phyloP scores from a whole-genome alignment of 306 rosid genomes.

The Prunus mongolica region DNA sequence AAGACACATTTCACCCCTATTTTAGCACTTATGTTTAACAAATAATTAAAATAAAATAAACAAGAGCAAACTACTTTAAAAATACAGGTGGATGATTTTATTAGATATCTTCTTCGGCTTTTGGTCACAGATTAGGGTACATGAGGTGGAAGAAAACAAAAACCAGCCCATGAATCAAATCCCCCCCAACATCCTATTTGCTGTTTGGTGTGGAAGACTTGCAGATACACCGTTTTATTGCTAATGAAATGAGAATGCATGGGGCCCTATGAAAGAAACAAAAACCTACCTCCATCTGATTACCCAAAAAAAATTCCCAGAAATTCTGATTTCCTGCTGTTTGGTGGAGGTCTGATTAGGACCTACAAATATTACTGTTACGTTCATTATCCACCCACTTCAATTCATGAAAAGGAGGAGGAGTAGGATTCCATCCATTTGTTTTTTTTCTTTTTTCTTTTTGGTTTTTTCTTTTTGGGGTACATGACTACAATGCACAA shows the following conservation, averaged over 20 bases:
- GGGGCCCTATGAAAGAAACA: constrained; percentile 26
- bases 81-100: neutral
- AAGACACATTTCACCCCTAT: neutral
- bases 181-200: constrained; percentile 19
- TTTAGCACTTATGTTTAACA: neutral
- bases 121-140: constrained; percentile 7
- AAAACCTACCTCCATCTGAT: constrained; percentile 3
- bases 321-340: constrained; percentile 11
- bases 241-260: neutral
- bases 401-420: constrained; percentile 28
- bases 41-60: neutral
- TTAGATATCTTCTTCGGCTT: neutral
- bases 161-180: constrained; percentile 5
- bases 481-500: neutral
- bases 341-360: constrained; percentile 28
- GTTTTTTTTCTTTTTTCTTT: neutral
- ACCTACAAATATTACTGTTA: constrained; percentile 17
- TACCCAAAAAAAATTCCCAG: constrained; percentile 2
- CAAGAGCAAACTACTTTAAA: neutral
- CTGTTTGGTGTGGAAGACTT: constrained; percentile 11
- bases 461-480: neutral
- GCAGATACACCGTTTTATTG: neutral
- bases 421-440: constrained; percentile 23
- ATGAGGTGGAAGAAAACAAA: constrained; percentile 15
- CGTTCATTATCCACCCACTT: constrained; percentile 14